Base-by-base conservation (phyloP, 176 grass and related monocot genomes). In the Avena sativa region DNA sequence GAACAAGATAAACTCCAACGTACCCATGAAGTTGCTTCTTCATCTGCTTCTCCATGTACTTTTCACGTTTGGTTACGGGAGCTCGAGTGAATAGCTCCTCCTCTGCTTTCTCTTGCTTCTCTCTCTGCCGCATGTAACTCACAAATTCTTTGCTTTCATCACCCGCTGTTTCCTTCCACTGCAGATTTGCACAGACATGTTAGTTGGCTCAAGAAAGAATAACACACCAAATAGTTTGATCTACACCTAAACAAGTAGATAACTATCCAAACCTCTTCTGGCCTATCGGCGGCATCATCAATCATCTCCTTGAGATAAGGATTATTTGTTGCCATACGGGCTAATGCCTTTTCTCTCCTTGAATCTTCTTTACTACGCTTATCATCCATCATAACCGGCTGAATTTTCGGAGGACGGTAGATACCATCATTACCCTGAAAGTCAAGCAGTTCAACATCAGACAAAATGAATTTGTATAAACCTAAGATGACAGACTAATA, bases 61-160 rank as follows among this genome's bases (percentile, higher is more conserved):
- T 99, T 56, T 96, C 92, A 81, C 65, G 92, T 71, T 83, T 94
- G 23, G 97, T 96, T 71, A 96, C 40, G 55, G 93, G 92, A 87
- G 97, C 93, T 76, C 93, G 78, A 53, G 84, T 94, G 86, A 94
- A 96, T 48, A 92, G 64, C 25, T 97, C 89, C 90, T 97, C 92
- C 88, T 99, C 97, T 28, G 89, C 79, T 51, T 90, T 91, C 65
- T 90, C 90, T 53, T 83, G 86, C 47, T 76, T 56, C 56, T 93
- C 97, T 89, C 82, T 87, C 85, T 94, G 93, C 70, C 89, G 80
- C 74, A 80, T 86, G 78, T 97, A 97, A 62, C 32, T 84, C 0
- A 83, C 23, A 69, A 93, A 89, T 60, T 94, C 94, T 90, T 51
- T 97, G 88, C 97, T 99, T 89, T 94, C 97, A 59, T 93, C 91